A percentile compares a stretch with the other conserved stretches of the same genome.
phyloP scores from a whole-genome alignment of 306 rosid species.

The Lathyrus aphaca region DNA sequence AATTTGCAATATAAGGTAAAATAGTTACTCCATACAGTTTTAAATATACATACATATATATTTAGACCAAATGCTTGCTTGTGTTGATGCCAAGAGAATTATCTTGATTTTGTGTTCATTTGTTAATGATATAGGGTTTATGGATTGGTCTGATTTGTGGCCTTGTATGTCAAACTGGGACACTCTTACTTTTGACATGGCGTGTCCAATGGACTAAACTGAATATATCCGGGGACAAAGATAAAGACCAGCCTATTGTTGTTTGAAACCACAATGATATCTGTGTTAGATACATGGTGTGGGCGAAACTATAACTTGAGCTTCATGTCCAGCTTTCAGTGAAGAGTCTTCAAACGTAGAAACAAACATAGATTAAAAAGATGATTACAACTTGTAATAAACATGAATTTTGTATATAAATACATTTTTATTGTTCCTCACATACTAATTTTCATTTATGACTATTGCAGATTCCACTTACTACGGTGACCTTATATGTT shows the following conservation, averaged over 20 bases:
- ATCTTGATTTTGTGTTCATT: background rate
- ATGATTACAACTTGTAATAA: background rate
- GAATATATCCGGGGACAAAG: constrained; percentile 17
- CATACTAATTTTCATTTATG: too few species aligned
- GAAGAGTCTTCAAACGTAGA: background rate
- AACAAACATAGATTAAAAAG: background rate
- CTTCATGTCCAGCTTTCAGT: background rate
- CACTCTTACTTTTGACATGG: constrained; percentile 51
- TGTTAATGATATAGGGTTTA: constrained; percentile 59
- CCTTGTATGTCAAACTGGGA: constrained; percentile 53
- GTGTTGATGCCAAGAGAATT: background rate
- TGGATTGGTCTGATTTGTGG: constrained; percentile 85
- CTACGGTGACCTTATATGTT: too few species aligned
- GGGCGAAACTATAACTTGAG: background rate
- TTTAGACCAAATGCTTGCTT: background rate
- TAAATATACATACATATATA: background rate
- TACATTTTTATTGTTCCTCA: too few species aligned
- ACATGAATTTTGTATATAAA: background rate
- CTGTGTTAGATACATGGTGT: background rate
- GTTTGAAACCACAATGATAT: background rate
- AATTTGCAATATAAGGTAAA: constrained; percentile 63
- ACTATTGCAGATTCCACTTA: too few species aligned
- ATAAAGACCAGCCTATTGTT: constrained; percentile 27
- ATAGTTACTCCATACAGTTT: background rate
- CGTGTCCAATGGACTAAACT: constrained; percentile 55